phyloP scores from a whole-genome alignment of 306 rosid genomes.

The Castanospermum australe region DNA sequence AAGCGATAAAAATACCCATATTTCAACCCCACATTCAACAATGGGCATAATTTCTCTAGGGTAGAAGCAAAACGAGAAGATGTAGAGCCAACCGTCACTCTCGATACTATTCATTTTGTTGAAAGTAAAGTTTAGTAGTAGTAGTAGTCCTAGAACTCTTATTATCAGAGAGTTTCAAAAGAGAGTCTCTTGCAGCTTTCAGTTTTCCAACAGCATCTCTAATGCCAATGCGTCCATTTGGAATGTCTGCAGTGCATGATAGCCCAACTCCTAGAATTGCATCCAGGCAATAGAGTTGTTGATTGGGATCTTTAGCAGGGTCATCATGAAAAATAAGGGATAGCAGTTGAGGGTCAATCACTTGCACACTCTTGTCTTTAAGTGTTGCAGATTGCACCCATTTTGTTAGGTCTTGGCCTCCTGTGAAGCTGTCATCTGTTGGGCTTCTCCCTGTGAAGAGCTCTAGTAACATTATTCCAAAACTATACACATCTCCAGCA shows the following conservation, averaged over 20 bases:
- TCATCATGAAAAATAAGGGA: slow-evolving; percentile 16
- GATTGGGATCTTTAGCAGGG: slow-evolving; percentile 15
- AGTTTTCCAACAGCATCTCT: slow-evolving; percentile 50
- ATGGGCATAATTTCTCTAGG: slow-evolving; percentile 35
- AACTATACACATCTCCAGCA: slow-evolving; percentile 82
- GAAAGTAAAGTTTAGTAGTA: background rate
- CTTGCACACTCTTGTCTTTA: slow-evolving; percentile 36
- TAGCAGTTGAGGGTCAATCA: slow-evolving; percentile 46
- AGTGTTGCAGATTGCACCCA: slow-evolving; percentile 59
- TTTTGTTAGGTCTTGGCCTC: slow-evolving; percentile 41
- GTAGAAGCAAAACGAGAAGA: background rate
- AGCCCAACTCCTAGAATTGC: slow-evolving; percentile 49
- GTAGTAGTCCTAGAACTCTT: background rate
- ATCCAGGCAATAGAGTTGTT: slow-evolving; percentile 33
- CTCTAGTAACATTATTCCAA: slow-evolving; percentile 63
- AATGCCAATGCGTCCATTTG: slow-evolving; percentile 53
- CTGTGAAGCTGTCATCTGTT: slow-evolving; percentile 53
- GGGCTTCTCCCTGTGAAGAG: slow-evolving; percentile 64
- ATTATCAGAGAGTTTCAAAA: slow-evolving; percentile 14
- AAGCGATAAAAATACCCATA: slow-evolving; percentile 46
- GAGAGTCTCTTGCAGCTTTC: slow-evolving; percentile 37
- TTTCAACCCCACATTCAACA: slow-evolving; percentile 30
- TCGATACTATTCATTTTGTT: background rate
- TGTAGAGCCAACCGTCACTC: background rate
- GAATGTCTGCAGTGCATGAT: slow-evolving; percentile 47